phyloP scores from a whole-genome alignment of 805 yeast genomes.

The Naumovozyma baii region DNA sequence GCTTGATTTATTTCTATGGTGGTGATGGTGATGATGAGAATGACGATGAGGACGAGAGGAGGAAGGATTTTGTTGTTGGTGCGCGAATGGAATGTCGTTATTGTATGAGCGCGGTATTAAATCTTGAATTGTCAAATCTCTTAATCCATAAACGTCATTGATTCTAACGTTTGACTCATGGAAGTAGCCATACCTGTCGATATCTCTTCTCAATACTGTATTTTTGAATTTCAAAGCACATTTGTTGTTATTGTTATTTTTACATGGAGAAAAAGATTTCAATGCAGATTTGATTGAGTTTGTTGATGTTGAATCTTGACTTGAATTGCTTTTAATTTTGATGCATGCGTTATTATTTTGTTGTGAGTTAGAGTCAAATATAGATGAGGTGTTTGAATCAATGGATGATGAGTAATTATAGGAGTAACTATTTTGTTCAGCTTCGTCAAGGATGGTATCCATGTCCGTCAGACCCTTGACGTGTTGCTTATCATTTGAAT shows the following conservation, averaged over 20 bases:
- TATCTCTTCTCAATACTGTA: slow-evolving; percentile 20
- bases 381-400: not conserved
- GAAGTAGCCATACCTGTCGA: slow-evolving; percentile 15
- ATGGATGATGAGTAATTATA: not conserved
- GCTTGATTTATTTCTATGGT: not conserved
- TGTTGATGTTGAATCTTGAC: not conserved
- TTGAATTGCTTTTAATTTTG: not conserved
- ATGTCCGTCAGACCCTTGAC: not conserved
- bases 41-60: slow-evolving; percentile 2
- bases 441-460: not conserved
- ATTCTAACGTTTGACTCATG: slow-evolving; percentile 16
- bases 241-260: slow-evolving; percentile 6
- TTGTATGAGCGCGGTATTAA: not conserved
- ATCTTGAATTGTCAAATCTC: not conserved
- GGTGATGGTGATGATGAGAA: slow-evolving; percentile 5
- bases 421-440: not conserved
- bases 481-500: no score
- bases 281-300: not conserved
- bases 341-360: not conserved
- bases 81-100: not conserved
- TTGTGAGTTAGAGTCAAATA: not conserved
- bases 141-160: slow-evolving; percentile 13
- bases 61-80: no score
- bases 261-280: not conserved
- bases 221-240: slow-evolving; percentile 17